Evolutionary conservation across 2,329 filamentous ascomycete species (phyloP), one percentile per base, ranked within the genome.

Genomic region (Cryphonectria nitschkei): DNA sequence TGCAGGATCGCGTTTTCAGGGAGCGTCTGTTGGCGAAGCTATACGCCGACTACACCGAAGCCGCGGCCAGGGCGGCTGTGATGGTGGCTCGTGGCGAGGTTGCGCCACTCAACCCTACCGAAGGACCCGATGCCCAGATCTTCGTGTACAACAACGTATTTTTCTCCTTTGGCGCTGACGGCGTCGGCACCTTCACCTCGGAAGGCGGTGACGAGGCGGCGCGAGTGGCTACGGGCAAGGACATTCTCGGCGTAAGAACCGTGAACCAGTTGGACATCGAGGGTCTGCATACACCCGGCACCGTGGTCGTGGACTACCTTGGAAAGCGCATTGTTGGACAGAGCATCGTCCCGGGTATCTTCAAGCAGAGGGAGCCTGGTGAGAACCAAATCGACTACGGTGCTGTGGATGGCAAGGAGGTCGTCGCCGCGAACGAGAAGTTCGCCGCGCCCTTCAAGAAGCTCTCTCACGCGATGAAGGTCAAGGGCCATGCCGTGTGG

Each of bases 121-220:
- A 99, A 82, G 90, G 87, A 74, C 89, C 88, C 75, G 95, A 99
- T 80, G 96, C 96, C 4, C 96, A 99, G 80, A 99, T 99, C 75
- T 99, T 97, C 78, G 95, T 99, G 34, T 98, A 98, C 85, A 98
- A 98, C 86, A 99, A 99, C 82, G 94, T 99, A 75, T 99, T 99
- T 85, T 99, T 97, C 85, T 98, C 96, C 0, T 98, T 98, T 76
- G 96, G 96, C 73, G 95, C 96, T 61, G 96, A 99, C 80, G 97
- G 96, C 67, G 96, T 98, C 62, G 95, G 96, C 60, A 99, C 96
- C 22, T 99, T 99, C 81, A 95, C 94, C 14, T 95, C 92, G 3
- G 96, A 99, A 82, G 96, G 96, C 75, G 96, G 96, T 29, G 95
- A 99, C 75, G 96, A 99, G 83, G 96, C 96, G 74, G 96, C 96